Conservation (phyloP, 768 basidiomycete species). For the Suillus plorans region DNA sequence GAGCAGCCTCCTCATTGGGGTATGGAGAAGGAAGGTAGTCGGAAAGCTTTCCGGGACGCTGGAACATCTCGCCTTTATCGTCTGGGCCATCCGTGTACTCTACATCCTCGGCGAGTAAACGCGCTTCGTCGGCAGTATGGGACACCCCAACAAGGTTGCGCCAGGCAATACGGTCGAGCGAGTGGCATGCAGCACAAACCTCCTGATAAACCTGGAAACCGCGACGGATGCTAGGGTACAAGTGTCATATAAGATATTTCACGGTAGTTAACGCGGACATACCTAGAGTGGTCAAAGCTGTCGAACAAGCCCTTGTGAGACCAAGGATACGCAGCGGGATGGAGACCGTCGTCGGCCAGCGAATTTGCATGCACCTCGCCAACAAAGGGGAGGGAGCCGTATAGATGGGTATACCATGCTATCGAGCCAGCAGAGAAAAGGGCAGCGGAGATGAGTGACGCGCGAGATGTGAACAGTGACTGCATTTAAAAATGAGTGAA, state of each 20-base stretch:
- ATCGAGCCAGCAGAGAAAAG: slow-evolving; percentile 83
- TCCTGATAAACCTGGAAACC: slow-evolving; percentile 98
- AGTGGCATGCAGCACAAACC: slow-evolving; percentile 98
- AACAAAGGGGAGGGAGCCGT: slow-evolving; percentile 86
- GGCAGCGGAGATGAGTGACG: slow-evolving; percentile 73
- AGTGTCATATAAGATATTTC: slow-evolving; percentile 8
- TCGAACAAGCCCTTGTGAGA: slow-evolving; percentile 85
- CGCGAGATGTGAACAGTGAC: slow-evolving; percentile 69
- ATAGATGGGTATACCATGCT: slow-evolving; percentile 96
- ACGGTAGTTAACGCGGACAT: slow-evolving; percentile 31
- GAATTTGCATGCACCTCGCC: slow-evolving; percentile 92
- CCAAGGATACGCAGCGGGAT: slow-evolving; percentile 87
- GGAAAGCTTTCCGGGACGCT: slow-evolving; percentile 95
- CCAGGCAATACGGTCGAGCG: slow-evolving; percentile 99
- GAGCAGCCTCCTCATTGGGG: slow-evolving; percentile 96
- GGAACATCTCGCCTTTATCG: slow-evolving; percentile 96
- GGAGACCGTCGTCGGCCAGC: slow-evolving; percentile 91
- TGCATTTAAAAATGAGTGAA: slow-evolving; percentile 26
- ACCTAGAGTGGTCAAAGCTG: slow-evolving; percentile 97
- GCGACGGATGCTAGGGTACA: slow-evolving; percentile 74
- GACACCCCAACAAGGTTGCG: slow-evolving; percentile 98
- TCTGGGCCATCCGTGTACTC: slow-evolving; percentile 98
- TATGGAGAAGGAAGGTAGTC: slow-evolving; percentile 96
- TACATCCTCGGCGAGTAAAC: slow-evolving; percentile 91
- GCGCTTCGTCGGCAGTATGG: slow-evolving; percentile 88